These are phyloP conservation scores for Gomphus sp. DNA, from an alignment of 1,284 basidiomycete genomes.

Conservation along the genomic window DNA sequence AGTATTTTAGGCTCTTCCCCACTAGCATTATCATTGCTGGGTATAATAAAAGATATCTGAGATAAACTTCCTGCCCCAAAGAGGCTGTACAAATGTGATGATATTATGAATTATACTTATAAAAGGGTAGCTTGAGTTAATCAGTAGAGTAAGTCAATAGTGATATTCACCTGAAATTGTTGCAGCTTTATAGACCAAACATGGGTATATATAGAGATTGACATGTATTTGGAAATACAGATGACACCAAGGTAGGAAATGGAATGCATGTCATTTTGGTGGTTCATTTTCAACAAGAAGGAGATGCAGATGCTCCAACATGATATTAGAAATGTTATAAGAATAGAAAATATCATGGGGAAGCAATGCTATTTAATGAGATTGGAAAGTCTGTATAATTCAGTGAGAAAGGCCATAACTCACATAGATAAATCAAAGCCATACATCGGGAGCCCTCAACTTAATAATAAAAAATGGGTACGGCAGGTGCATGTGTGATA, in stretches of 20 bases:
- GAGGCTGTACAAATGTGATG: not conserved
- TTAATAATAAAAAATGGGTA: no score
- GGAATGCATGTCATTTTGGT: constrained; percentile 5
- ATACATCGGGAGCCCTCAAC: no score
- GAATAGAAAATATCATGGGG: constrained; percentile 4
- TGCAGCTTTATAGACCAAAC: not conserved
- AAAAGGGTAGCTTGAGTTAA: not conserved
- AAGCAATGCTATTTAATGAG: not conserved
- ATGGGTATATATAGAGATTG: not conserved
- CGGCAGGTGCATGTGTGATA: no score
- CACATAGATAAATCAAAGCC: not conserved
- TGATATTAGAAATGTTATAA: constrained; percentile 2
- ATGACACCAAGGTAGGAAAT: constrained; percentile 1
- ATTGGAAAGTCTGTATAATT: not conserved
- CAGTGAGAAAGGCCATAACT: not conserved
- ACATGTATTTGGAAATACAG: not conserved
- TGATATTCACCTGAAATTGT: not conserved
- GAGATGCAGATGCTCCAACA: constrained; percentile 6
- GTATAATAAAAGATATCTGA: not conserved
- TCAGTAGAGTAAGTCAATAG: not conserved
- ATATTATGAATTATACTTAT: not conserved
- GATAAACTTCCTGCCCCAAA: not conserved
- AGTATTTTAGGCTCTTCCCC: not conserved
- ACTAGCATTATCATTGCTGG: not conserved
- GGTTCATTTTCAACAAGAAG: not conserved